These are phyloP conservation scores for Yarrowia phangngaensis DNA, from an alignment of 805 yeast species.

Conservation along the genomic window DNA sequence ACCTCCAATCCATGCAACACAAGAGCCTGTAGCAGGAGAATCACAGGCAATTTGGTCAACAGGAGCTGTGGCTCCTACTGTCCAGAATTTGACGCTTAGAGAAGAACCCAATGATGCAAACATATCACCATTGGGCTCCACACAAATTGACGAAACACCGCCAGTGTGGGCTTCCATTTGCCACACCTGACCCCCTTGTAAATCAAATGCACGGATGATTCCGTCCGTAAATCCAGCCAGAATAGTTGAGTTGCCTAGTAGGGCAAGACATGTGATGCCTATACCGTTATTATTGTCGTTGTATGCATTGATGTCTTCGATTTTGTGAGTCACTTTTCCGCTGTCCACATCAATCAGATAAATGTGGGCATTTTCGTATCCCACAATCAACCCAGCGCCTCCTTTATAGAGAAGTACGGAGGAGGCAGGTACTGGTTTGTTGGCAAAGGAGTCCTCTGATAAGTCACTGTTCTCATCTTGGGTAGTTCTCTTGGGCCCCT, in stretches of 20 bases:
- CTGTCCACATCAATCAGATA: constrained; percentile 30
- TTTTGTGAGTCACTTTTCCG: constrained; percentile 27
- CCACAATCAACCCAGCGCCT: constrained; percentile 30
- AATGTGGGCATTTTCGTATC: constrained; percentile 30
- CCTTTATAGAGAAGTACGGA: constrained; percentile 17
- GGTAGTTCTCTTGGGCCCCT: constrained; percentile 28
- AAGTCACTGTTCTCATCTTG: constrained; percentile 30
- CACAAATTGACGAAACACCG: constrained; percentile 13
- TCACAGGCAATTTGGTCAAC: constrained; percentile 16
- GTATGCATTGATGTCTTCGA: constrained; percentile 27
- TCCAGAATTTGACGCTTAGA: constrained; percentile 10
- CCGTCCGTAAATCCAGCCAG: constrained; percentile 30
- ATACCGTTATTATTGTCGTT: constrained; percentile 10
- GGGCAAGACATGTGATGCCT: constrained; percentile 14
- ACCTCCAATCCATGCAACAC: constrained; percentile 3
- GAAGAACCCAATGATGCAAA: constrained; percentile 22
- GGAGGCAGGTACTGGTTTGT: constrained; percentile 19
- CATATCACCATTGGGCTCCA: constrained; percentile 4
- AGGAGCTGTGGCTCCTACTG: constrained; percentile 18
- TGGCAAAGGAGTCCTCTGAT: constrained; percentile 22
- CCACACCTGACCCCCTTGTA: constrained; percentile 17
- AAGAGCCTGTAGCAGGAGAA: constrained; percentile 17
- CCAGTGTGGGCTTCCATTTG: constrained; percentile 20
- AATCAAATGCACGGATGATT: constrained; percentile 28
- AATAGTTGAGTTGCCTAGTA: constrained; percentile 1